Conservation (phyloP, 2,329 filamentous ascomycete genomes). For the Akanthomyces uredinophilus region DNA sequence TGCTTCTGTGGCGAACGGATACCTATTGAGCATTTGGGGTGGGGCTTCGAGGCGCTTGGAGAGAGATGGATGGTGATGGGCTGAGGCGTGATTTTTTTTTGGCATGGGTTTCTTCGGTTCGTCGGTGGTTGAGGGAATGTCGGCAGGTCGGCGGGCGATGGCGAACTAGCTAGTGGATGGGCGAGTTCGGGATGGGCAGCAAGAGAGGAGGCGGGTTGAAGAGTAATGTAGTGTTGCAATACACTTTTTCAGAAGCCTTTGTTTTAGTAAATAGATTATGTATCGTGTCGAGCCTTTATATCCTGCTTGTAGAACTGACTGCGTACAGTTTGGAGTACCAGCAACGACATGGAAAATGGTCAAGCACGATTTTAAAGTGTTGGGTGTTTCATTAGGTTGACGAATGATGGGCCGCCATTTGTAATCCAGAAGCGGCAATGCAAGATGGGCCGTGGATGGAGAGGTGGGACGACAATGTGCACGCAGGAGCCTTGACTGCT, state of each 20-base stretch:
- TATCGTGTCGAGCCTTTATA: neutral
- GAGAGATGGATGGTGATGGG: slow-evolving; percentile 6
- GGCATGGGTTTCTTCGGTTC: slow-evolving; percentile 2
- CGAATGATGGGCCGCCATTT: slow-evolving; percentile 17
- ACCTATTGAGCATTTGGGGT: neutral
- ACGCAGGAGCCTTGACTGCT: too few species aligned
- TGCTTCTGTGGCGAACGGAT: neutral
- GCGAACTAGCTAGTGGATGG: neutral
- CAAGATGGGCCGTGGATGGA: neutral
- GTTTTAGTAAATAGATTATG: too few species aligned
- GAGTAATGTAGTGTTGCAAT: neutral
- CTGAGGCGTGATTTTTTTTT: neutral
- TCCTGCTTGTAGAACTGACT: neutral
- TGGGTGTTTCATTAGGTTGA: neutral
- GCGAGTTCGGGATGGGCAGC: neutral
- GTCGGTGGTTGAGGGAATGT: slow-evolving; percentile 10
- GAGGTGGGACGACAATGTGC: neutral
- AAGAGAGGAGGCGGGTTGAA: neutral
- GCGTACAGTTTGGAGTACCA: neutral
- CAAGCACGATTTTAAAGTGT: neutral
- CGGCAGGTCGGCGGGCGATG: slow-evolving; percentile 2
- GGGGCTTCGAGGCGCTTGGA: slow-evolving; percentile 3
- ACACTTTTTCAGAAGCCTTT: too few species aligned
- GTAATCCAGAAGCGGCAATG: slow-evolving; percentile 18
- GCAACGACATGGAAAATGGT: neutral